phyloP scores from a whole-genome alignment of 176 grass and related monocot genomes.

The Otatea glauca region DNA sequence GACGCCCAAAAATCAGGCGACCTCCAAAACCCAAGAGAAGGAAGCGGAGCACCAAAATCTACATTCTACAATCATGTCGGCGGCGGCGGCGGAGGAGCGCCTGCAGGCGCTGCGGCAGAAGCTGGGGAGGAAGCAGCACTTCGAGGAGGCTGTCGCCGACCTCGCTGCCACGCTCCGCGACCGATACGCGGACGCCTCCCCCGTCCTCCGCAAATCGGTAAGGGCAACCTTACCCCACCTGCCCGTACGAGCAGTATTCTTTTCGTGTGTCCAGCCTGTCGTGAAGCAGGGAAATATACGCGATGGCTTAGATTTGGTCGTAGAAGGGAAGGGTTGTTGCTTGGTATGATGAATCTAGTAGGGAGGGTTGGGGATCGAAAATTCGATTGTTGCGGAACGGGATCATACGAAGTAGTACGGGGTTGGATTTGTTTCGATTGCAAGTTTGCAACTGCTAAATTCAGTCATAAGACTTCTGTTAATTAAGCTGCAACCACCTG shows the following conservation, averaged over 20 bases:
- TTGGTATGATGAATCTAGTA: background rate
- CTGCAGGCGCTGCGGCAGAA: slow-evolving; percentile 71
- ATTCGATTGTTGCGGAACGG: background rate
- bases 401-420: background rate
- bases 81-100: slow-evolving; percentile 47
- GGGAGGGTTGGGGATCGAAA: background rate
- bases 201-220: slow-evolving; percentile 75
- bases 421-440: background rate
- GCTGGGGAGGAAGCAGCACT: slow-evolving; percentile 82
- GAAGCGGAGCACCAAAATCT: background rate
- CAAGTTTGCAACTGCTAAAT: background rate
- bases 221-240: background rate
- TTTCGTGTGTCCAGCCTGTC: background rate
- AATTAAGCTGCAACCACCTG: background rate
- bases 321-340: background rate
- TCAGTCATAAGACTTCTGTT: background rate
- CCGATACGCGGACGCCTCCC: slow-evolving; percentile 58
- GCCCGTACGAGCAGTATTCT: background rate
- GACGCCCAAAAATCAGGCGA: background rate
- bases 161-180: slow-evolving; percentile 56
- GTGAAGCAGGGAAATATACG: background rate
- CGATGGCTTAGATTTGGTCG: background rate
- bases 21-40: background rate
- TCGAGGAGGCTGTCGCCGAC: slow-evolving; percentile 73
- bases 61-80: slow-evolving; percentile 32